These are phyloP conservation scores for Boletus reticuloceps DNA, from an alignment of 768 basidiomycete species.

Conservation along the genomic window DNA sequence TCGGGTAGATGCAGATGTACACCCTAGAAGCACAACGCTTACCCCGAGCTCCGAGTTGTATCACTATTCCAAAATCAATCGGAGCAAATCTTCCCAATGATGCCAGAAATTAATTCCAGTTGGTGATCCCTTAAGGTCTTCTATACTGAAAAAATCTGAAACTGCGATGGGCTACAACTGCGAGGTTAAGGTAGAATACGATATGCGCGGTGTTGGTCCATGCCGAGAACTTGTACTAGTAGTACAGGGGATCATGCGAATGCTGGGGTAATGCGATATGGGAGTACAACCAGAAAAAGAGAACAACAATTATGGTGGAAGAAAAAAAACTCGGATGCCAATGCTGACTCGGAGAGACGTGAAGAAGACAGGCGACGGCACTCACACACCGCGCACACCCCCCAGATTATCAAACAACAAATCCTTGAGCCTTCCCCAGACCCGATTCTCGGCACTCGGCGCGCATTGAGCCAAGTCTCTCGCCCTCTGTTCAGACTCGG, in stretches of 20 bases:
- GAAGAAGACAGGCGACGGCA: neutral
- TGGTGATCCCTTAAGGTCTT: conserved; percentile 4
- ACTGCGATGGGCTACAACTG: conserved; percentile 20
- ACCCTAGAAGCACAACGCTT: conserved; percentile 9
- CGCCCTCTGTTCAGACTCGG: conserved; percentile 20
- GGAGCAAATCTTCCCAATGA: neutral
- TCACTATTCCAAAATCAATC: conserved; percentile 7
- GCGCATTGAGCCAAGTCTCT: conserved; percentile 15
- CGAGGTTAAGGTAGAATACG: conserved; percentile 18
- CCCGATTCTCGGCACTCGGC: conserved; percentile 16
- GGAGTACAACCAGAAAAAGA: conserved; percentile 13
- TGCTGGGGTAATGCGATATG: conserved; percentile 22
- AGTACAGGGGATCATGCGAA: conserved; percentile 24
- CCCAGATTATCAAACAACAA: conserved; percentile 29
- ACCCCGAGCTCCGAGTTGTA: conserved; percentile 14
- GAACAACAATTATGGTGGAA: neutral
- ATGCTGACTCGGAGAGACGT: neutral
- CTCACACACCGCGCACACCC: conserved; percentile 21
- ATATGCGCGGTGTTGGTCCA: conserved; percentile 24
- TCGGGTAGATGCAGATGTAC: conserved; percentile 21
- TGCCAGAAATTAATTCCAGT: conserved; percentile 2
- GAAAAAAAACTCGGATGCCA: conserved; percentile 1
- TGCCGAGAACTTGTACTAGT: conserved; percentile 16
- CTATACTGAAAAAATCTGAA: conserved; percentile 12
- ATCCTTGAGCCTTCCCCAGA: conserved; percentile 31